Base-by-base conservation (phyloP, 805 yeast genomes). In the Ascoidea rubescens region DNA sequence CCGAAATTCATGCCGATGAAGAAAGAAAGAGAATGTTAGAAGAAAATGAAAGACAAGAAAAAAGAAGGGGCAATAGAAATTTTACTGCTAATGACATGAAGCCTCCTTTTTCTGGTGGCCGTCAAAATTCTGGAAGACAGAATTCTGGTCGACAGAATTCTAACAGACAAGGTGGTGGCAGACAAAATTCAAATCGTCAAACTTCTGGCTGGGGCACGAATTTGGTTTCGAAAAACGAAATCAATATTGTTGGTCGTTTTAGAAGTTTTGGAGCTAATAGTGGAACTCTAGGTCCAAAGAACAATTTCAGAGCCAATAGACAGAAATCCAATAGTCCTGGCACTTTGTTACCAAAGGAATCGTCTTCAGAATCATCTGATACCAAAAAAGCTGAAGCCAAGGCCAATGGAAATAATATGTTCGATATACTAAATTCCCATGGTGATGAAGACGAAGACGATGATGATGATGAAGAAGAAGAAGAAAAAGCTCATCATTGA, bases 1-100 rank as follows among this genome's bases (percentile, higher is more conserved):
- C 80, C 50, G 89, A 90, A 68, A 87, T 91, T 61, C 97, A 90
- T 66, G 81, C 79, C 56, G 97, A 88, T 61, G 96, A 89, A 48
- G 85, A 79, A 61, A 65, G 72, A 58, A 73, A 78, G 67, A 71
- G 75, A 67, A 64, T 75, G 62, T 75, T 75, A 66, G 78, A 80
- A 57, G 75, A 77, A 64, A 70, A 75, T 66, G 78, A 84, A 57
- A 71, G 73, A 58, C 67, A 71, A 54, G 71, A 74, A 62, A 72
- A 74, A 68, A 67, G 72, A 62, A 50, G 55, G 55, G 51, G 49
- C 31, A 63, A 67, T 1, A 64, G 66, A 57, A 63, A 67, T 46
- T 68, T 64, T 52, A 72, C 72, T 33, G 71, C 74, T 64, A 21
- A 21, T 21, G 28, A 21, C 3, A 21, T 21, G 28, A 21, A 21